Percentiles rank a stretch among this genome's conserved stretches.
Conservation (phyloP, 768 basidiomycete genomes). For the Strobilomyces dryophilus region DNA sequence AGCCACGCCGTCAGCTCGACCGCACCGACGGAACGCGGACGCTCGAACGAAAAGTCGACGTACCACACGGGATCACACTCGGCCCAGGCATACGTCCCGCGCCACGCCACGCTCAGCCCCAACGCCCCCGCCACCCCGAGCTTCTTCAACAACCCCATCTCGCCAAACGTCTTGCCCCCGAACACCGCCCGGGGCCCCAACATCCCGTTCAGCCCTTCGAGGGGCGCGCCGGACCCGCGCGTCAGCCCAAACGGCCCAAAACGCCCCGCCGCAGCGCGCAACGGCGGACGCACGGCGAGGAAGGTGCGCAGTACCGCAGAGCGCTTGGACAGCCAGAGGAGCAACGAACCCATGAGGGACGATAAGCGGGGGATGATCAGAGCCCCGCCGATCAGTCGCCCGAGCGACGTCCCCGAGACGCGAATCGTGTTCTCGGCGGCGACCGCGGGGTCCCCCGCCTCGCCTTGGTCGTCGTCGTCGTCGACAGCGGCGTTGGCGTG, state of each 20-base stretch:
- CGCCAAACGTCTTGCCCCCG: conserved; percentile 7
- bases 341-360: conserved; percentile 56
- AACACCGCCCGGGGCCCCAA: conserved; percentile 17
- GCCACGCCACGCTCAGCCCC: conserved; percentile 46
- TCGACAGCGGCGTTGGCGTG: background rate
- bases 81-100: conserved; percentile 58
- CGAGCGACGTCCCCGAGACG: conserved; percentile 55
- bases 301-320: conserved; percentile 27
- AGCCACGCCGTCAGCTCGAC: too few species aligned
- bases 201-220: background rate
- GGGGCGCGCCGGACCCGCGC: conserved; percentile 3
- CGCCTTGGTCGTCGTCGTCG: background rate
- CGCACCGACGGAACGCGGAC: too few species aligned
- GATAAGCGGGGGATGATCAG: conserved; percentile 66
- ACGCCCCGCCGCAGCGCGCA: conserved; percentile 4
- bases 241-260: conserved; percentile 17
- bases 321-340: conserved; percentile 48
- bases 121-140: conserved; percentile 29
- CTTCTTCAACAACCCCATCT: conserved; percentile 21
- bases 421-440: conserved; percentile 59
- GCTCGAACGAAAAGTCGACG: too few species aligned
- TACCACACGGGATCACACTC: conserved; percentile 77
- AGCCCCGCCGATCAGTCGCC: conserved; percentile 66
- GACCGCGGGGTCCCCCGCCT: conserved; percentile 34
- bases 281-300: conserved; percentile 20